Evolutionary conservation across 2,329 filamentous ascomycete genomes (phyloP).

Genomic region (Chrysosphaeria jannelii): DNA sequence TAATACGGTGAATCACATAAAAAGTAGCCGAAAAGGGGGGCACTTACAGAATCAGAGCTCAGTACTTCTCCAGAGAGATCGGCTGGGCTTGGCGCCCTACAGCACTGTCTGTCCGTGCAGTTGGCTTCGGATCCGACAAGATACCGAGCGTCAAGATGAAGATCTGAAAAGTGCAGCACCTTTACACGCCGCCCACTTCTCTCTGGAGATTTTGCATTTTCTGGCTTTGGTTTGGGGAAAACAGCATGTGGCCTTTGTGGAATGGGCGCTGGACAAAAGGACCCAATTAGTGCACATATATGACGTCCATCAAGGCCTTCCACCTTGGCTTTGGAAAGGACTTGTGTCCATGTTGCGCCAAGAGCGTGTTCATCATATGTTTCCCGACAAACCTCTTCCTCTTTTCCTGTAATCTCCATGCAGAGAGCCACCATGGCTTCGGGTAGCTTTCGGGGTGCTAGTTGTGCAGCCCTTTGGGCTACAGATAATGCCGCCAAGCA

Average conservation of each 20-base stretch:
- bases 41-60: conserved; percentile 13
- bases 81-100: conserved; percentile 12
- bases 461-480: conserved; percentile 17
- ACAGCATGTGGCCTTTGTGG: conserved; percentile 15
- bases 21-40: conserved; percentile 22
- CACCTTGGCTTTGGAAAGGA: conserved; percentile 21
- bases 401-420: conserved; percentile 14
- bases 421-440: conserved; percentile 20
- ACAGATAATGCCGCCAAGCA: conserved; percentile 19
- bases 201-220: conserved; percentile 12
- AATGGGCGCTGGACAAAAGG: conserved; percentile 16
- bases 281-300: conserved; percentile 20
- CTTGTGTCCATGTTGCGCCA: conserved; percentile 25
- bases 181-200: conserved; percentile 21
- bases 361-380: conserved; percentile 16
- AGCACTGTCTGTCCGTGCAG: conserved; percentile 28
- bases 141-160: conserved; percentile 26
- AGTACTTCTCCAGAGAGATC: conserved; percentile 8
- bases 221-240: conserved; percentile 24
- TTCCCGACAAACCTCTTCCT: conserved; percentile 15
- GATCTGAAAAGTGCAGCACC: conserved; percentile 28
- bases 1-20: conserved; percentile 27
- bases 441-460: conserved; percentile 17
- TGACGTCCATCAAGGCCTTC: conserved; percentile 22
- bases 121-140: conserved; percentile 19